phyloP scores from a whole-genome alignment of 176 grass and related monocot species.

The Triticum turgidum region DNA sequence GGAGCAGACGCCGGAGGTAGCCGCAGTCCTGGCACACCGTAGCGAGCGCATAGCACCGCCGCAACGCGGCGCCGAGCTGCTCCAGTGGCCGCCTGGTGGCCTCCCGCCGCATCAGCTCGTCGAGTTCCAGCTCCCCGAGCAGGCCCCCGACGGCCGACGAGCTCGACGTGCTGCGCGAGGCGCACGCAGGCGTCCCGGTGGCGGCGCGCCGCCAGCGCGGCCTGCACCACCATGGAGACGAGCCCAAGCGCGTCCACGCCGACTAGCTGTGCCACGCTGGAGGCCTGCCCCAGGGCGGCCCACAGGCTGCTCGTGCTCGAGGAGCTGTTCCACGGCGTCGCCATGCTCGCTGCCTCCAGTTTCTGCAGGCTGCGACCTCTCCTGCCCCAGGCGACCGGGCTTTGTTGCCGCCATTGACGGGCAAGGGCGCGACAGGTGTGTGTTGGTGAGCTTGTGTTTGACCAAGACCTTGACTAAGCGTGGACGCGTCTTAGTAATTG shows the following conservation, averaged over 20 bases:
- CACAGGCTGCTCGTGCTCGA: slow-evolving; percentile 12
- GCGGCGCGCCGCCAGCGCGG: slow-evolving; percentile 50
- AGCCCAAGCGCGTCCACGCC: slow-evolving; percentile 65
- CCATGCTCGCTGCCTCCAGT: slow-evolving; percentile 4
- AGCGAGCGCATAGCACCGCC: slow-evolving; percentile 47
- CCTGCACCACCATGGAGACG: slow-evolving; percentile 63
- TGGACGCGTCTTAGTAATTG: not conserved
- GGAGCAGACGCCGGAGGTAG: slow-evolving; percentile 39
- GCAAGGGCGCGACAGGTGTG: not conserved
- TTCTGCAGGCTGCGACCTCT: not conserved
- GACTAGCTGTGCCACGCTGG: slow-evolving; percentile 36
- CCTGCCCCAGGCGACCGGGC: not conserved
- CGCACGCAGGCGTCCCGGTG: slow-evolving; percentile 53
- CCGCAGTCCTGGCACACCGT: slow-evolving; percentile 47
- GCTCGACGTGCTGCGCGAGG: slow-evolving; percentile 47
- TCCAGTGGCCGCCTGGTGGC: slow-evolving; percentile 53
- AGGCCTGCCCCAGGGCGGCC: slow-evolving; percentile 23
- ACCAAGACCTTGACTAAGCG: not conserved
- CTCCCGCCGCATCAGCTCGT: slow-evolving; percentile 43
- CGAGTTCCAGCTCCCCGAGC: slow-evolving; percentile 48
- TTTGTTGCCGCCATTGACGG: not conserved
- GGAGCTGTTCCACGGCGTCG: not conserved
- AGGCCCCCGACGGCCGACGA: slow-evolving; percentile 62
- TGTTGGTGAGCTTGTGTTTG: not conserved
- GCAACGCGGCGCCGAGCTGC: slow-evolving; percentile 35